Conservation (phyloP, 176 grass and related monocot species). For the Eragrostis curvula region DNA sequence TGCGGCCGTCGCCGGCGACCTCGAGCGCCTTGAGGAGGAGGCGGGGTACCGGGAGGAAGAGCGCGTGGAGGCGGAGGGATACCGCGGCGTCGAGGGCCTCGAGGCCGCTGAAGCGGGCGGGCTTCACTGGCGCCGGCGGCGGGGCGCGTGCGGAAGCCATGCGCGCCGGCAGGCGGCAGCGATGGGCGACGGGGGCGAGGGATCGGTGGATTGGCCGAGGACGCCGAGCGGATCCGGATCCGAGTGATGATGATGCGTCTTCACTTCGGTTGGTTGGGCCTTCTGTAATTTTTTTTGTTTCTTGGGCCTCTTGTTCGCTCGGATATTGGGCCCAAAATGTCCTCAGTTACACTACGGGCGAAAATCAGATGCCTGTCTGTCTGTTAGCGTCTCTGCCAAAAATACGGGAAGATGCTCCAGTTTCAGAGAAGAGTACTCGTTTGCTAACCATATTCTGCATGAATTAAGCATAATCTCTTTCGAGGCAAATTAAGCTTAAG, state of each 20-base stretch:
- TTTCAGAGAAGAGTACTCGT: neutral
- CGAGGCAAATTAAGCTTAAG: neutral
- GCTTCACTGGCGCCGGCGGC: slow-evolving; percentile 18
- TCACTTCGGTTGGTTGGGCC: neutral
- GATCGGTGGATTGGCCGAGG: neutral
- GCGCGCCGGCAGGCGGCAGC: slow-evolving; percentile 37
- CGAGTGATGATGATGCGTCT: neutral
- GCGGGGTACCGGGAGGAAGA: slow-evolving; percentile 74
- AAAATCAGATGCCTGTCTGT: too few species aligned
- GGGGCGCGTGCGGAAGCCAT: slow-evolving; percentile 32
- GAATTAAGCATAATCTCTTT: too few species aligned
- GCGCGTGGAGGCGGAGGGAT: slow-evolving; percentile 67
- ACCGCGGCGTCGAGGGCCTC: slow-evolving; percentile 51
- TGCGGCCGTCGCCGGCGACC: slow-evolving; percentile 80
- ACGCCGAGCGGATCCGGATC: neutral
- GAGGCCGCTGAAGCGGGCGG: slow-evolving; percentile 40
- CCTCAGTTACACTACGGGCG: neutral
- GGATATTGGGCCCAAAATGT: neutral
- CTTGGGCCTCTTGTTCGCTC: neutral
- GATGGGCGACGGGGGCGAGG: neutral
- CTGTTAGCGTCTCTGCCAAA: neutral
- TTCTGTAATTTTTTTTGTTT: neutral
- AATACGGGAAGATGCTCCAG: neutral
- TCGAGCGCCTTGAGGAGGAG: slow-evolving; percentile 89
- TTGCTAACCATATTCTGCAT: neutral